Percentiles rank a stretch among this genome's conserved stretches.
Evolutionary conservation across 805 yeast species (phyloP).

Genomic region (Metschnikowia similis): DNA sequence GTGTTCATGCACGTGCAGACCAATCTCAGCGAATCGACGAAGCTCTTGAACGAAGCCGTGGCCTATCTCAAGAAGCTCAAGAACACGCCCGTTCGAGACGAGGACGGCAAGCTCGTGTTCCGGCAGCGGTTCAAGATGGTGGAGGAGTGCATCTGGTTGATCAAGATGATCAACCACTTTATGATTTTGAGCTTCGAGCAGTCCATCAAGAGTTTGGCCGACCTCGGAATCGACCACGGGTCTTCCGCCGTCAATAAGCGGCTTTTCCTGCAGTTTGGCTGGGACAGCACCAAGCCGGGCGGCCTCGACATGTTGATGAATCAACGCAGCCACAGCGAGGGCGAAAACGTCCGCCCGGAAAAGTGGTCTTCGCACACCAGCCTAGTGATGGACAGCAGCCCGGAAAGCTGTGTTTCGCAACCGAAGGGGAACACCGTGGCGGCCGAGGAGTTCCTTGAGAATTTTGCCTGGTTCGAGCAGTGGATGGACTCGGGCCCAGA

Average conservation of each 20-base stretch:
- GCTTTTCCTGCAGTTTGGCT: slow-evolving; percentile 46
- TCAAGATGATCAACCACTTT: slow-evolving; percentile 52
- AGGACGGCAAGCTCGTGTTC: slow-evolving; percentile 27
- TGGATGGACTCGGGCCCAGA: slow-evolving; percentile 32
- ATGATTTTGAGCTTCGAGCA: slow-evolving; percentile 42
- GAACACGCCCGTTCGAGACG: slow-evolving; percentile 29
- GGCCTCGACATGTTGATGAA: slow-evolving; percentile 11
- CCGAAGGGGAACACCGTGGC: slow-evolving; percentile 6
- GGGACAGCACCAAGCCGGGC: slow-evolving; percentile 7
- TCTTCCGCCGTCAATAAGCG: slow-evolving; percentile 46
- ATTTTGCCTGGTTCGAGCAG: slow-evolving; percentile 54
- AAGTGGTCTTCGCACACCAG: not conserved
- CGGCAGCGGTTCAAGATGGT: slow-evolving; percentile 46
- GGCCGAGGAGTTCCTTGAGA: slow-evolving; percentile 31
- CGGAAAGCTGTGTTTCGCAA: slow-evolving; percentile 4
- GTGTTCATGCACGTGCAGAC: slow-evolving; percentile 43
- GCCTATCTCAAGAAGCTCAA: slow-evolving; percentile 20
- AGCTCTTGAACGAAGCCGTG: slow-evolving; percentile 22
- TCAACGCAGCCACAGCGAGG: slow-evolving; percentile 13
- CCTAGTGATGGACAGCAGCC: slow-evolving; percentile 1
- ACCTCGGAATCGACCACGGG: slow-evolving; percentile 52
- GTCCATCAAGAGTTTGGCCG: slow-evolving; percentile 32
- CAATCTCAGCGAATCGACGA: slow-evolving; percentile 21
- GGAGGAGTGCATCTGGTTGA: slow-evolving; percentile 58
- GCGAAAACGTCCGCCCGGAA: not conserved